phyloP scores from a whole-genome alignment of 1,139 yeast genomes.

The Maudiozyma humilis region DNA sequence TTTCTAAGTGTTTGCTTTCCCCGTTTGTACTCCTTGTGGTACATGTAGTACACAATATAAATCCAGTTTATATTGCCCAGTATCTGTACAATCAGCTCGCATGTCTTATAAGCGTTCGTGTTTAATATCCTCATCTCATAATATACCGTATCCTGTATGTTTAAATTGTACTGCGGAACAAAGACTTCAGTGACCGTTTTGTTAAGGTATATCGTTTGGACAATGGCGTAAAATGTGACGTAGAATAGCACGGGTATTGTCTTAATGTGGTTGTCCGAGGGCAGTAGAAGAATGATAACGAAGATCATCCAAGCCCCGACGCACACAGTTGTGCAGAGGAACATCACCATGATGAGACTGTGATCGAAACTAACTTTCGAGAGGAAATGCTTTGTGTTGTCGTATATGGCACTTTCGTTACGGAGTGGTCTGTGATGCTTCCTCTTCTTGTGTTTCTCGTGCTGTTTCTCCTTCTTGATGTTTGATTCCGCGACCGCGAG shows the following conservation, averaged over 20 bases:
- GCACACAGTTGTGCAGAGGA: slow-evolving; percentile 20
- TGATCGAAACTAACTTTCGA: slow-evolving; percentile 18
- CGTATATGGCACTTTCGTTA: slow-evolving; percentile 1
- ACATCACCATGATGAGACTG: slow-evolving; percentile 19
- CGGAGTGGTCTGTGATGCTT: not conserved
- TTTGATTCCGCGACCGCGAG: not conserved
- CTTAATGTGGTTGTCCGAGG: slow-evolving; percentile 19
- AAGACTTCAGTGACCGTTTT: slow-evolving; percentile 15
- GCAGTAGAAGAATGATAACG: slow-evolving; percentile 21
- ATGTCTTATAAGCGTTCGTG: slow-evolving; percentile 11
- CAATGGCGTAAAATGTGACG: slow-evolving; percentile 19
- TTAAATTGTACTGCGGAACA: slow-evolving; percentile 16
- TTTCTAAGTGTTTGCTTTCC: not conserved
- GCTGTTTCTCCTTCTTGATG: not conserved
- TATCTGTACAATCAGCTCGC: slow-evolving; percentile 14
- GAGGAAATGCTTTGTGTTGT: slow-evolving; percentile 9
- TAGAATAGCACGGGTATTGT: slow-evolving; percentile 20
- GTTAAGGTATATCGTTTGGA: slow-evolving; percentile 17
- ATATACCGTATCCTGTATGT: slow-evolving; percentile 19
- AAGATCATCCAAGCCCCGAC: slow-evolving; percentile 28
- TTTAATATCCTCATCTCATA: slow-evolving; percentile 13
- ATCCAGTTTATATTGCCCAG: slow-evolving; percentile 22
- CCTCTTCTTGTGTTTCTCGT: not conserved
- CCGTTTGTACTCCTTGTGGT: slow-evolving; percentile 11
- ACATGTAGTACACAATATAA: slow-evolving; percentile 24